A percentile compares a stretch with the other conserved stretches of the same genome.
Conservation (phyloP, 495 filamentous ascomycete species). For the Daldinia decipiens region DNA sequence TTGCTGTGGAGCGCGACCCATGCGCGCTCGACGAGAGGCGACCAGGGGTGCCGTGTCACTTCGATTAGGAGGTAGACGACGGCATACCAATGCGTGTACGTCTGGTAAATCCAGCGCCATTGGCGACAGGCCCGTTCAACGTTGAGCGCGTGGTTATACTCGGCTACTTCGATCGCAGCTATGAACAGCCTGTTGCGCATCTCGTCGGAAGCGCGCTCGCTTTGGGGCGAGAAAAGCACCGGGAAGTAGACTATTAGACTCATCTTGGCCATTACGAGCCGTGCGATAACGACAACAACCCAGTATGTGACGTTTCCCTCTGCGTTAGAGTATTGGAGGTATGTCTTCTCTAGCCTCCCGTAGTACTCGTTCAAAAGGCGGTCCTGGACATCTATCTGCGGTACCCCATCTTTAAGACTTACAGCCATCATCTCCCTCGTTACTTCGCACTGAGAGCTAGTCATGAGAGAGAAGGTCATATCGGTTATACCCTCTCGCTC, state of each 20-base stretch:
- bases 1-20: constrained; percentile 63
- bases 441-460: constrained; percentile 47
- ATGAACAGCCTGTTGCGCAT: constrained; percentile 54
- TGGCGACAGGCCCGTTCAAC: constrained; percentile 56
- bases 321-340: constrained; percentile 54
- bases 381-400: constrained; percentile 56
- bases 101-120: constrained; percentile 70
- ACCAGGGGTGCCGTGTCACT: constrained; percentile 60
- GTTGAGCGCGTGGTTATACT: constrained; percentile 65
- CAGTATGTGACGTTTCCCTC: constrained; percentile 54
- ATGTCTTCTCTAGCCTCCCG: constrained; percentile 54
- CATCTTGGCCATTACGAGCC: constrained; percentile 59
- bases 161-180: constrained; percentile 62
- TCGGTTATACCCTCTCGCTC: constrained; percentile 52
- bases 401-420: constrained; percentile 35
- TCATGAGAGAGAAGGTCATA: constrained; percentile 46
- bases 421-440: constrained; percentile 54
- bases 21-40: constrained; percentile 62
- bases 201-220: constrained; percentile 49
- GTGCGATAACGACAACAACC: constrained; percentile 54
- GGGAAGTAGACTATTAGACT: constrained; percentile 59
- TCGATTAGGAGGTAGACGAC: constrained; percentile 63
- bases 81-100: constrained; percentile 70
- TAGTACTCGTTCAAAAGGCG: constrained; percentile 57
- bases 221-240: constrained; percentile 48